Conservation (phyloP, 495 filamentous ascomycete species). For the Penicillium odoratum region DNA sequence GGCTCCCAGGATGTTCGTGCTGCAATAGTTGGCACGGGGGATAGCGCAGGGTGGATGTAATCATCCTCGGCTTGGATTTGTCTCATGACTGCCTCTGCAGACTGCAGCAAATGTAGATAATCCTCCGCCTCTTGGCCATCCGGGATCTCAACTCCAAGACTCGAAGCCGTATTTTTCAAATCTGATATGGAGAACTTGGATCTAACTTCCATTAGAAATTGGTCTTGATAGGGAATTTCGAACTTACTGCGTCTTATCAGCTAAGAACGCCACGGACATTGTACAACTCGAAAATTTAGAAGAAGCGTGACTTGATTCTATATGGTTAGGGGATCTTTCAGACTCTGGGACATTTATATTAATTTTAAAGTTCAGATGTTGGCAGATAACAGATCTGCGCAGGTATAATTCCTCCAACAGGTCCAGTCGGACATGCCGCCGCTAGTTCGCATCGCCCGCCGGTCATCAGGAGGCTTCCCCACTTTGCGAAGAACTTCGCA, state of each 20-base stretch:
- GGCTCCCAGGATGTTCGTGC: constrained; percentile 27
- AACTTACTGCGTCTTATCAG: constrained; percentile 18
- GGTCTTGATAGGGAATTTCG: neutral
- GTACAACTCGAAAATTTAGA: neutral
- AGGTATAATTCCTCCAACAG: neutral
- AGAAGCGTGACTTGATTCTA: too few relatives aligned
- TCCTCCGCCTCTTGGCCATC: constrained; percentile 20
- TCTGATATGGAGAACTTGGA: constrained; percentile 16
- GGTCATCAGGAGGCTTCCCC: neutral
- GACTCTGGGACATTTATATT: too few relatives aligned
- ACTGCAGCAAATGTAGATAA: constrained; percentile 31
- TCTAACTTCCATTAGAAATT: constrained; percentile 10
- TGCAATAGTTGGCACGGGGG: constrained; percentile 11
- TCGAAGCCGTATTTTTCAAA: constrained; percentile 15
- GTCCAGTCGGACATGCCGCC: neutral
- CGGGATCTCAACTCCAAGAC: constrained; percentile 18
- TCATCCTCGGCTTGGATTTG: constrained; percentile 23
- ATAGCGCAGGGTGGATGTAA: constrained; percentile 31
- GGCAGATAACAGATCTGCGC: too few relatives aligned
- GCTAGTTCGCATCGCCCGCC: neutral
- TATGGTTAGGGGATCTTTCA: too few relatives aligned
- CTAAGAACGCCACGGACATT: constrained; percentile 22
- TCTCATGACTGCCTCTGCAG: constrained; percentile 24
- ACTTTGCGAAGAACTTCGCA: neutral
- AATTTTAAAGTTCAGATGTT: too few relatives aligned